Percentiles rank a stretch among this genome's conserved stretches.
phyloP scores from a whole-genome alignment of 202 grass and related monocot species.

The Zoysia matrella region DNA sequence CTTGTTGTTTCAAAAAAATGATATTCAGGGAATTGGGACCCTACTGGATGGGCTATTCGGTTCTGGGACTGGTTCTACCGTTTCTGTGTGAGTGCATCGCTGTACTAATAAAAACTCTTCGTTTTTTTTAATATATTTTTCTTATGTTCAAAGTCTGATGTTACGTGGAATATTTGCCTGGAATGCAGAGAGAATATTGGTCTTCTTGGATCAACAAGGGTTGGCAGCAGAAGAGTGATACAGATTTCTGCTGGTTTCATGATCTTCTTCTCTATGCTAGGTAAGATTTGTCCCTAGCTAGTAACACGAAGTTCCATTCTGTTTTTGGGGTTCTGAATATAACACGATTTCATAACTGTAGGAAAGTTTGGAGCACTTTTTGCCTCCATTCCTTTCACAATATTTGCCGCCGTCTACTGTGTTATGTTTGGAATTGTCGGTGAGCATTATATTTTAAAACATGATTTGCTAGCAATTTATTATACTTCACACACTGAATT shows the following conservation, averaged over 20 bases:
- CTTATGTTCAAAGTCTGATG: not conserved
- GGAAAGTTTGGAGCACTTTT: constrained; percentile 84
- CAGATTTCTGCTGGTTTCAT: constrained; percentile 99
- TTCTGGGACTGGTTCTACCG: constrained; percentile 87
- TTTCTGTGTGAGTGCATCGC: constrained; percentile 81
- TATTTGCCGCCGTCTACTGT: constrained; percentile 62
- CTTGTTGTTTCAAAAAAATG: constrained; percentile 12
- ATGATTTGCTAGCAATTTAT: not conserved
- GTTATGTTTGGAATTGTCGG: constrained; percentile 91
- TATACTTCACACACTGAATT: not conserved
- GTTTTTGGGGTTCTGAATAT: constrained; percentile 30
- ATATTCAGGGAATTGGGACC: constrained; percentile 77
- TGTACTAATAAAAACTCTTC: constrained; percentile 39
- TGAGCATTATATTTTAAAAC: constrained; percentile 36
- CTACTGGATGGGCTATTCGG: constrained; percentile 89
- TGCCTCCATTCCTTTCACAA: no score
- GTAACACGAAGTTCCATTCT: not conserved
- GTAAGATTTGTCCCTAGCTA: constrained; percentile 38
- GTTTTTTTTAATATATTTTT: constrained; percentile 4
- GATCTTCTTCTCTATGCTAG: constrained; percentile 97
- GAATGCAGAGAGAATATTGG: constrained; percentile 88
- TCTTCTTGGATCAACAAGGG: constrained; percentile 93
- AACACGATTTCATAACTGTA: constrained; percentile 35
- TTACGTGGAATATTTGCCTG: constrained; percentile 17
- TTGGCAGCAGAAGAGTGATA: constrained; percentile 90